Evolutionary conservation across 257 asterid genomes (phyloP).

Genomic region (Nicotiana undulata): DNA sequence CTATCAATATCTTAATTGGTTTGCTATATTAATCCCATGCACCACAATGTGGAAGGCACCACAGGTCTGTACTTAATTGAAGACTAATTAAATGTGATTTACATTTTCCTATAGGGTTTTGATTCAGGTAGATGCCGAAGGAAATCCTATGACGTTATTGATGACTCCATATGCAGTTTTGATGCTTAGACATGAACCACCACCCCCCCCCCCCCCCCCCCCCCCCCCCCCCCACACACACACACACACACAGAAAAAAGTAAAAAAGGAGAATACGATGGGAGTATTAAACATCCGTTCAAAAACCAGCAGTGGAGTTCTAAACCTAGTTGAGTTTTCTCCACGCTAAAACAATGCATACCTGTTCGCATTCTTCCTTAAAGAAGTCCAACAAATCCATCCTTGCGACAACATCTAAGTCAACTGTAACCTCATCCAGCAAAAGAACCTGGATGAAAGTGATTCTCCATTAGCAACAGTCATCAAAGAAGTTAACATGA

Average conservation of each 20-base stretch:
- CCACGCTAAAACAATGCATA: constrained; percentile 8
- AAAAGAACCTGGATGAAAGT: constrained; percentile 62
- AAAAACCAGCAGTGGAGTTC: neutral
- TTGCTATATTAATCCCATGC: neutral
- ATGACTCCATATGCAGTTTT: neutral
- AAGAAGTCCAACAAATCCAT: constrained; percentile 91
- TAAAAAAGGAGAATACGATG: neutral
- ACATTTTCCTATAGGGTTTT: neutral
- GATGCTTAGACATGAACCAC: neutral
- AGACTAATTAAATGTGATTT: neutral
- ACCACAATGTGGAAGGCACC: neutral
- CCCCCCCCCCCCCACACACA: neutral
- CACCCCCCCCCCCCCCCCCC: neutral
- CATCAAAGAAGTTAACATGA: neutral
- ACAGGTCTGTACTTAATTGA: neutral
- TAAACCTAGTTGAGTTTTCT: neutral
- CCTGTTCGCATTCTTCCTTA: constrained; percentile 91
- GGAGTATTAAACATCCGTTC: neutral
- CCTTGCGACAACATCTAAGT: constrained; percentile 92
- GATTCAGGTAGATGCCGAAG: neutral
- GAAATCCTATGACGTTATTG: neutral
- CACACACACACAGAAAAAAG: neutral
- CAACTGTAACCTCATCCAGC: constrained; percentile 95
- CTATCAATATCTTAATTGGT: neutral
- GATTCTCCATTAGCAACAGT: neutral